Evolutionary conservation across 495 filamentous ascomycete genomes (phyloP), one percentile per base, ranked within the genome.

Genomic region (Pseudevernia furfuracea): DNA sequence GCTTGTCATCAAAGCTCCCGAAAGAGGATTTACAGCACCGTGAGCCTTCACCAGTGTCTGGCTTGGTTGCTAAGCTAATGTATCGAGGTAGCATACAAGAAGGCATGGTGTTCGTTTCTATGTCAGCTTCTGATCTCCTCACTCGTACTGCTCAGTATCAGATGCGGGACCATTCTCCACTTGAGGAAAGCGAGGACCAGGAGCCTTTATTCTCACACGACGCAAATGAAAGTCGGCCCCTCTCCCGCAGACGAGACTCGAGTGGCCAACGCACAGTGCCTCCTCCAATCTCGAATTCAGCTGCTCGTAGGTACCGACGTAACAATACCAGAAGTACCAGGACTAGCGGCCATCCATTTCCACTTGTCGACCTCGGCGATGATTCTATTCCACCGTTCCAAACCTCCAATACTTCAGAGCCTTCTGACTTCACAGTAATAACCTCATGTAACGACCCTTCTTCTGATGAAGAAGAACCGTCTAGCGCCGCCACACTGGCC

Each of bases 41-140:
- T 96, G 83, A 73, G 92, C 84, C 57, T 67, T 39, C 37, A 34
- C 30, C 19, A 36, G 21, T 60, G 12, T 34, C 34, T 38, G 10
- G n/a, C 8, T 34, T 17, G 9, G 3, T 19, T 28, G 11, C 12
- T 48, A 39, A 61, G 44, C 62, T 68, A 43, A 68, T 43, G 4
- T 23, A 1, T 6, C 14, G 34, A 23, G 30, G 52, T 68, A 95
- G 90, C 59, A 87, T 96, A 57, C 89, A 92, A 77, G 91, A 95
- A 79, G 93, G 93, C 30, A 89, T 96, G 86, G 84, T 97, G 9
- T 96, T 97, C 71, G 82, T 97, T 44, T 85, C 89, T 8, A 96
- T 96, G 92, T 81, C 83, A 23, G 80, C 83, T 17, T 83, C 92
- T 63, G 88, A 93, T 61, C 79, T 96, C 21, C 74, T 94, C 36